Evolutionary conservation across 768 basidiomycete genomes (phyloP), one percentile per base, ranked within the genome.

Genomic region (Amanita fuliginea): DNA sequence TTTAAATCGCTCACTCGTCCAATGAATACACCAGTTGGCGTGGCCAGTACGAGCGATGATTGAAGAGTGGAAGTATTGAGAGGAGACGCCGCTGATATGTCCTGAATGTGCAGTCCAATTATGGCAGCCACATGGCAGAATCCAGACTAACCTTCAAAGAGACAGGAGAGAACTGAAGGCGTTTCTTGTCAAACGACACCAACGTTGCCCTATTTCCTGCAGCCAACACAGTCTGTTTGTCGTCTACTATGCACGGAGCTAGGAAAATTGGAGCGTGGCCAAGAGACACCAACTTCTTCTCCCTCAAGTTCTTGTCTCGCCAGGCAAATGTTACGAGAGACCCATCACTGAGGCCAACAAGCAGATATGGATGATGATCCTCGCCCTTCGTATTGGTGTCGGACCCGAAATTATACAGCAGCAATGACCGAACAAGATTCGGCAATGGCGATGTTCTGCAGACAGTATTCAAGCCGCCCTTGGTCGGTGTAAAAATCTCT

Each of bases 341-440:
- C 1, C 92, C 92, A 59, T 95, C 79, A 2, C 74, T 78, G 8
- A 91, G 69, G 3, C 91, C 91, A 14, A 77, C 77, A 26, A 95
- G 68, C 7, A 94, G 68, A 53, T 83, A 76, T 1, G 78, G 57
- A 59, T 73, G 64, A 49, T 68, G 55, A 62, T 73, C 54, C 36
- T 54, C 37, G 55, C 57, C 61, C 59, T 69, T 62, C 22, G 62
- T 47, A 19, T 44, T 62, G 39, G 61, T 62, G 24, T 59, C 70
- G 55, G 45, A 56, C 40, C 75, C 75, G 60, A 93, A 90, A 56
- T 80, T 78, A 56, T 78, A 73, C 67, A 65, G 72, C 57, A 66
- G 68, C 57, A 63, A 70, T 55, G 64, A 84, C 56, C 73, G 68
- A 36, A 72, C 68, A 33, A 74, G 60, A 3, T 71, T 67, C 13